Base-by-base conservation (phyloP, 352 stramenopile genomes). In the Globisporangium lucens region DNA sequence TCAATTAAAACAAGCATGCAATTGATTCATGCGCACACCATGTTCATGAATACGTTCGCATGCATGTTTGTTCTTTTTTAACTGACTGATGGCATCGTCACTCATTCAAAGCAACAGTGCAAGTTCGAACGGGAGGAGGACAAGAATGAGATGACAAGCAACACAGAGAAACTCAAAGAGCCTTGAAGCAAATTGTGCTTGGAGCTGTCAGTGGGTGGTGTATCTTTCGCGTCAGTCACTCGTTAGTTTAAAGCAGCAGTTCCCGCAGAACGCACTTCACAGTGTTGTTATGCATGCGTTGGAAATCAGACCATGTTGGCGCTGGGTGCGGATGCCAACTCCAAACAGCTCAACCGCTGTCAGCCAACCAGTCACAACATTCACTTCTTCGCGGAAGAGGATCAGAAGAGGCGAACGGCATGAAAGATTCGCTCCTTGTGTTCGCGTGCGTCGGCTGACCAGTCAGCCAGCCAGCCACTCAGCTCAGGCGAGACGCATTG, bases 361-460 rank as follows among this genome's bases (percentile, higher is more conserved):
- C 41, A 49, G 17, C 24, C 51, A 57, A 12, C 6, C n/a, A 56
- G 46, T 53, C 43, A 29, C 22, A 13, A 8, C 51, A 27, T 35
- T 35, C 51, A 57, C 27, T n/a, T 38, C 13, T 58, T 24, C 13
- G 24, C 13, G 27, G 52, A 58, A 58, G 15, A 36, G 27, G 38
- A 49, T 62, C 56, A 62, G 56, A 62, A 62, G 38, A 30, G 35
- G 56, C 56, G 27, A 58, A 58, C 24, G 27, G 52, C 52, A 58
- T 58, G 52, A 58, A 22, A 38, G 52, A n/a, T 27, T 30, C 52
- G 52, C 24, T 12, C 8, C 9, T 7, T 9, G 6, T 2, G 49
- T 12, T 30, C 24, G 38, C 38, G 22, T 38, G 55, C 55, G 55
- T 47, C 15, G 15, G 43, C 4, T 5, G 8, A 8, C 17, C 43